These are phyloP conservation scores for Lentinula detonsa DNA, from an alignment of 768 basidiomycete genomes.

Conservation along the genomic window DNA sequence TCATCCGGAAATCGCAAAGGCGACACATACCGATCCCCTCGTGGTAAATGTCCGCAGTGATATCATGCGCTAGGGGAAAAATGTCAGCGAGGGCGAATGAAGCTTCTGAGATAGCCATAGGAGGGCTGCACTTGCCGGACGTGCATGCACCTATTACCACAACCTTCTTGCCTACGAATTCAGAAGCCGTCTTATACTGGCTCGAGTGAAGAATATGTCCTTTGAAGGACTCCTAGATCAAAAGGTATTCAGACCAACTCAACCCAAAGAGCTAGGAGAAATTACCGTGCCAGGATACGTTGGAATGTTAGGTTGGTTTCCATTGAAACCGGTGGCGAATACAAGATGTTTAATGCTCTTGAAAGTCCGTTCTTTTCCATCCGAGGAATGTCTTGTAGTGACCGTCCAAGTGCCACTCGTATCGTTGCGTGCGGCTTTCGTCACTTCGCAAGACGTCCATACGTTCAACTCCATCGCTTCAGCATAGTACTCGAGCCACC, in stretches of 20 bases:
- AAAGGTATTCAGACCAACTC: background rate
- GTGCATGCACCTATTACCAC: slow-evolving; percentile 65
- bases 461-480: slow-evolving; percentile 38
- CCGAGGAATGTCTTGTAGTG: slow-evolving; percentile 18
- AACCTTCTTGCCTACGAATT: slow-evolving; percentile 64
- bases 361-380: slow-evolving; percentile 30
- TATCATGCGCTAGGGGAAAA: slow-evolving; percentile 33
- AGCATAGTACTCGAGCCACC: slow-evolving; percentile 65
- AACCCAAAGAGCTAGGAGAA: no score
- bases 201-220: slow-evolving; percentile 59
- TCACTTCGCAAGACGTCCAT: slow-evolving; percentile 40
- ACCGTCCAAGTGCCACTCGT: slow-evolving; percentile 34
- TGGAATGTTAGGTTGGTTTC: background rate
- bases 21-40: slow-evolving; percentile 35
- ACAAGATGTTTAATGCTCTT: slow-evolving; percentile 40
- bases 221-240: slow-evolving; percentile 47
- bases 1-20: background rate
- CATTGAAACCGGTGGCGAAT: slow-evolving; percentile 38
- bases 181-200: slow-evolving; percentile 45
- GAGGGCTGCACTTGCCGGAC: slow-evolving; percentile 31
- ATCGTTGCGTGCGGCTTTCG: slow-evolving; percentile 26
- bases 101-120: background rate
- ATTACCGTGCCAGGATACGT: background rate
- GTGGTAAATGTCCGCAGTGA: slow-evolving; percentile 38
- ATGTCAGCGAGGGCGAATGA: no score